Base-by-base conservation (phyloP, 768 basidiomycete genomes). In the Calocybe cyanea region DNA sequence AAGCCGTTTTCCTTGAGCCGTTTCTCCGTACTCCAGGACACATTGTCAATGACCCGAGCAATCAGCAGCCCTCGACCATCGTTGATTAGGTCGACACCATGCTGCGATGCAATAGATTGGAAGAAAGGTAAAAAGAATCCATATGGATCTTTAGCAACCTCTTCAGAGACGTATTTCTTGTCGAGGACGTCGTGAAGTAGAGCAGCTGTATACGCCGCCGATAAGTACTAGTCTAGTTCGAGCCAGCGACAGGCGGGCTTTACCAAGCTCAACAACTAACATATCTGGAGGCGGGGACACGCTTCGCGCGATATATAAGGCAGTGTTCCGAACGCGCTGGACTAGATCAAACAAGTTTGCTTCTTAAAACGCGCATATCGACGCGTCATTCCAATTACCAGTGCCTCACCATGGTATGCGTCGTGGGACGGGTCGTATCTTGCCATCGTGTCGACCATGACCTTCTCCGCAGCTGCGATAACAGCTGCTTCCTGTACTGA, bases 1-100 rank as follows among this genome's bases (percentile, higher is more conserved):
- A 66, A 49, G 0, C 78, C 81, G 2, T 64, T 60, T 41, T 75
- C 72, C 13, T 77, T 70, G 6, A 87, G 68, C 50, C 72, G 79
- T 60, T 81, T 85, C 63, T 94, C 92, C 2, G 84, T 92, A 34
- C 77, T 83, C 87, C 89, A 94, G 0, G 87, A 91, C 3, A 92
- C 83, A 50, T 83, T 85, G 24, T 89, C 83, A 21, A 93, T 70
- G 48, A 94, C 78, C 52, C 64, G 68, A 19, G 77, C 66, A 38
- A 89, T 71, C 17, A 68, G 53, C 34, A 63, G 66, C 20, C 80
- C 85, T 20, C 84, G 75, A 2, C 81, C 80, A 44, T 86, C 80
- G 11, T 62, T 53, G 35, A 87, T 65, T 21, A 87, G 67, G 56
- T 87, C 79, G 18, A 83, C 46, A 3, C 70, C 73, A 42, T 71